Percentiles rank a stretch among this genome's conserved stretches.
Conservation (phyloP, 768 basidiomycete species). For the Pleurotus citrinopileatus region DNA sequence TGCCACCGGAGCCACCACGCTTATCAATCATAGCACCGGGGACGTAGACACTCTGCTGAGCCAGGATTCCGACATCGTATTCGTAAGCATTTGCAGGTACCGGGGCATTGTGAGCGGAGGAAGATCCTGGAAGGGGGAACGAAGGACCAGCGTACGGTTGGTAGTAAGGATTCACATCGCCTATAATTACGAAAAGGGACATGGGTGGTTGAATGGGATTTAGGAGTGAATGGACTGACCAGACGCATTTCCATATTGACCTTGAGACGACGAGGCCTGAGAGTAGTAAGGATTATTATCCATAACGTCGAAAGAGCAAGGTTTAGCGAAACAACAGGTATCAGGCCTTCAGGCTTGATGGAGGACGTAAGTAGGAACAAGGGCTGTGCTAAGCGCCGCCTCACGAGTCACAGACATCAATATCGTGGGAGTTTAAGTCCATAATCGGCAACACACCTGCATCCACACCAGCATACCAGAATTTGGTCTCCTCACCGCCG, state of each 20-base stretch:
- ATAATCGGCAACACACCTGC: not conserved
- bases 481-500: not conserved
- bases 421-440: not conserved
- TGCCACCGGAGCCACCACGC: conserved; percentile 80
- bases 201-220: conserved; percentile 1
- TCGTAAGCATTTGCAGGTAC: conserved; percentile 90
- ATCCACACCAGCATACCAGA: not conserved
- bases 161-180: conserved; percentile 78
- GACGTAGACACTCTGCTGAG: conserved; percentile 90
- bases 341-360: not conserved
- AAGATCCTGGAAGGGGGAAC: conserved; percentile 63
- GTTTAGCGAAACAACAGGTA: too few relatives aligned
- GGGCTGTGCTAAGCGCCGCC: not conserved
- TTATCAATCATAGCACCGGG: conserved; percentile 91
- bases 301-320: conserved; percentile 32
- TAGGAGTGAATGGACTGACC: not conserved
- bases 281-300: conserved; percentile 47
- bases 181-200: not conserved
- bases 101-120: conserved; percentile 67
- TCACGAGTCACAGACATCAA: not conserved
- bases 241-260: conserved; percentile 35
- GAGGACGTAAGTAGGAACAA: not conserved
- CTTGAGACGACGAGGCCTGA: conserved; percentile 48
- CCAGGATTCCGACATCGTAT: conserved; percentile 87
- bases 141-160: conserved; percentile 78